A percentile compares a stretch with the other conserved stretches of the same genome.
These are phyloP conservation scores for Grosmannia clavigera DNA, from an alignment of 2,329 filamentous ascomycete species.

Conservation along the genomic window DNA sequence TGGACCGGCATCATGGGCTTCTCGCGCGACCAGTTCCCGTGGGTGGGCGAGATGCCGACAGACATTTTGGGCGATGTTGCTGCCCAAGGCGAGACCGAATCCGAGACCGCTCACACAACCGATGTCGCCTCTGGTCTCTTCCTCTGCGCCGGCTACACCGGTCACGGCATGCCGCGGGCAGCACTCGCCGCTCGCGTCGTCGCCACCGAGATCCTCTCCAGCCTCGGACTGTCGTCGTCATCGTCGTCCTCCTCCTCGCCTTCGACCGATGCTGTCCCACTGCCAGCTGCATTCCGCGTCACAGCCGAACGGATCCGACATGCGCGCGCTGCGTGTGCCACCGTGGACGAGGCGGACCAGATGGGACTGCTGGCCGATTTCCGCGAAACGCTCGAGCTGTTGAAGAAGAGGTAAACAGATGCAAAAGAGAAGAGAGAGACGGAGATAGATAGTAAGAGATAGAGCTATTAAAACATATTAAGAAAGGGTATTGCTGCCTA, in stretches of 20 bases:
- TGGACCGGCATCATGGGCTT: slow-evolving; percentile 80
- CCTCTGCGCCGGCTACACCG: slow-evolving; percentile 55
- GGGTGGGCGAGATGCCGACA: slow-evolving; percentile 55
- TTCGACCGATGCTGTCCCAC: slow-evolving; percentile 13
- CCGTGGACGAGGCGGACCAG: slow-evolving; percentile 4
- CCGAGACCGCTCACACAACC: slow-evolving; percentile 29
- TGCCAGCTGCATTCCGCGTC: slow-evolving; percentile 10
- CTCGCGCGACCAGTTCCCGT: slow-evolving; percentile 53
- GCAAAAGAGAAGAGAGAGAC: neutral
- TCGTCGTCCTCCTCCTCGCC: slow-evolving; percentile 13
- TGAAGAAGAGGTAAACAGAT: neutral
- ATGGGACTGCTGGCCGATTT: slow-evolving; percentile 6
- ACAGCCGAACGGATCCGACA: slow-evolving; percentile 6
- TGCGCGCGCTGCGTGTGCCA: slow-evolving; percentile 2
- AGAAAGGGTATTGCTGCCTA: neutral
- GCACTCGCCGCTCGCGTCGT: slow-evolving; percentile 53
- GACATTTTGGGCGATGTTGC: slow-evolving; percentile 14
- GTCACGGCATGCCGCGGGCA: slow-evolving; percentile 67
- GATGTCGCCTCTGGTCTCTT: slow-evolving; percentile 52
- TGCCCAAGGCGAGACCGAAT: neutral
- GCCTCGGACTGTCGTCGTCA: slow-evolving; percentile 1
- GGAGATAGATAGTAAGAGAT: neutral
- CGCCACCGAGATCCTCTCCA: slow-evolving; percentile 41
- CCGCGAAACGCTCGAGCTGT: neutral
- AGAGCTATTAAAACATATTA: neutral